Base-by-base conservation (phyloP, 2,329 filamentous ascomycete genomes). In the Fusarium ambrosium region DNA sequence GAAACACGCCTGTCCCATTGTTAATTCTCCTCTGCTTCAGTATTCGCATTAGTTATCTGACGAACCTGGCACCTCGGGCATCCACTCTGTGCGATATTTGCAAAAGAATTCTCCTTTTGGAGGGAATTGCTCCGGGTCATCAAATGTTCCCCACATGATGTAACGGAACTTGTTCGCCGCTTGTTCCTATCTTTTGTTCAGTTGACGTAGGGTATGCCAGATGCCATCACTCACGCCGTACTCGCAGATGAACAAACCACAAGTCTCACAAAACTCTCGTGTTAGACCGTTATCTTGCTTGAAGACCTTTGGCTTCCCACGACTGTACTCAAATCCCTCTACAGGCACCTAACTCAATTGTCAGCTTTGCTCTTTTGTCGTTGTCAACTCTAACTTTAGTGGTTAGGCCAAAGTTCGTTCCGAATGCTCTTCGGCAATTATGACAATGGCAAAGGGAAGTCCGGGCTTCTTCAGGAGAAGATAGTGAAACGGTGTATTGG, bases 61-160 rank as follows among this genome's bases (percentile, higher is more conserved):
- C 67, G 77, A 37, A 70, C 81, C 70, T 37, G 68, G 68, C 3
- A 76, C 36, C 41, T 75, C 68, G 11, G 73, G 73, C 73, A 76
- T 88, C 88, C 88, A 90, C 2, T 73, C 79, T 6, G 84, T 81
- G 66, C 86, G 80, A 43, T 82, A 77, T 62, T 83, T 87, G 77
- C 87, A 89, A 72, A 89, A 90, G 80, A 89, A 89, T 71, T 89
- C 87, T 0, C 87, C 88, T 74, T 88, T 89, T 0, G 87, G 87
- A 7, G 86, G 85, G 11, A 89, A 77, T 61, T 79, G 82, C 16
- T 86, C 85, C 0, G 85, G 85, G 22, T 87, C 82, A 66, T 89
- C 87, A 5, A 90, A 79, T 0, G 87, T 87, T 1, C 88, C 87
- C 78, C 84, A 85, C 70, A 85, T 80, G 32, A 86, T 74, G 60